phyloP scores from a whole-genome alignment of 768 basidiomycete species.

The Paxillus rubicundulus region DNA sequence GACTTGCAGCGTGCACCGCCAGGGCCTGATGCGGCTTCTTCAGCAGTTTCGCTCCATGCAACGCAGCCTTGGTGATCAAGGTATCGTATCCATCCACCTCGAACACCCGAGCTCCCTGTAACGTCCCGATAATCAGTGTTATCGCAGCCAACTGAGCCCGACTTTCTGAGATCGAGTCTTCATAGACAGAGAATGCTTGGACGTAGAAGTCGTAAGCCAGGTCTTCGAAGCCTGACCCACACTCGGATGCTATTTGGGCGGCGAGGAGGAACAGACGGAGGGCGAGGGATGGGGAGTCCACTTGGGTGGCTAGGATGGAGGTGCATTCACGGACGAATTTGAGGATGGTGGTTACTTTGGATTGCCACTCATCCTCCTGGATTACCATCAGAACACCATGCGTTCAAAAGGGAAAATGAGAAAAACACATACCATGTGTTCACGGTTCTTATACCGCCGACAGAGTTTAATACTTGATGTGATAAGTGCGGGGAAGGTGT shows the following conservation, averaged over 20 bases:
- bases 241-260: slow-evolving; percentile 93
- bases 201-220: slow-evolving; percentile 97
- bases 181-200: slow-evolving; percentile 96
- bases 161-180: slow-evolving; percentile 94
- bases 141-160: slow-evolving; percentile 97
- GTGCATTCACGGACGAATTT: slow-evolving; percentile 94
- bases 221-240: slow-evolving; percentile 91
- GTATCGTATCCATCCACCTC: slow-evolving; percentile 95
- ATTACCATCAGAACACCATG: slow-evolving; percentile 1
- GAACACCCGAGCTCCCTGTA: slow-evolving; percentile 89
- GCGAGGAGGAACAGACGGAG: slow-evolving; percentile 94
- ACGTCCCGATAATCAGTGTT: slow-evolving; percentile 87
- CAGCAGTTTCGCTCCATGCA: slow-evolving; percentile 92
- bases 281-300: slow-evolving; percentile 90
- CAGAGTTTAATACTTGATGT: slow-evolving; percentile 92
- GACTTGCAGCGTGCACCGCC: slow-evolving; percentile 92
- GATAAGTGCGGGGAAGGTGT: slow-evolving; percentile 95
- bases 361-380: slow-evolving; percentile 84
- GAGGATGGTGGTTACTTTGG: slow-evolving; percentile 82
- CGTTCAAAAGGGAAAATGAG: background rate
- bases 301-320: slow-evolving; percentile 88
- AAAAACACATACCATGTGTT: slow-evolving; percentile 53
- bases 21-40: slow-evolving; percentile 99
- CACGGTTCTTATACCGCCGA: slow-evolving; percentile 82
- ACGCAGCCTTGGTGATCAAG: slow-evolving; percentile 95